phyloP scores from a whole-genome alignment of 495 filamentous ascomycete genomes.

The Neurospora africana region DNA sequence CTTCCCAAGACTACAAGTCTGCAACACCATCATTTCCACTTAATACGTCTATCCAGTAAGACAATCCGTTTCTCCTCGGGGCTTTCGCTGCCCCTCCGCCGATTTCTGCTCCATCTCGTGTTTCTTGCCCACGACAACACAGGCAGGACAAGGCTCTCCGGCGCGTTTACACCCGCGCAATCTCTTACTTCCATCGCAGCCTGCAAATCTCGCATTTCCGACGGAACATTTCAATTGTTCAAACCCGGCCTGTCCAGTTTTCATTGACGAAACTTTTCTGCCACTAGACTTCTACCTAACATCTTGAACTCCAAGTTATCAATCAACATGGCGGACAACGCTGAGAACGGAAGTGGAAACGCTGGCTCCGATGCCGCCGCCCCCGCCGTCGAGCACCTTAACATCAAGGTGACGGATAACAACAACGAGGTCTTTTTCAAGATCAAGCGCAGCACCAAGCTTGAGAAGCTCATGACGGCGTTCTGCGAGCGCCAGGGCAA shows the following conservation, averaged over 20 bases:
- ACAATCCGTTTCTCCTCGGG: not conserved
- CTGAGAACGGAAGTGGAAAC: constrained; percentile 45
- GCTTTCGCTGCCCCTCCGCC: not conserved
- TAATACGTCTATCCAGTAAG: not conserved
- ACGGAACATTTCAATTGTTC: not conserved
- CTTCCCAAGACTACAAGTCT: not conserved
- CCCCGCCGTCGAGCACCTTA: constrained; percentile 67
- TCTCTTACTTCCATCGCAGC: not conserved
- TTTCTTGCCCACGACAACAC: not conserved
- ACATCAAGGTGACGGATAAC: constrained; percentile 99
- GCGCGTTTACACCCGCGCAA: not conserved
- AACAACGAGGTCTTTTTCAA: constrained; percentile 99
- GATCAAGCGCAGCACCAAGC: constrained; percentile 92
- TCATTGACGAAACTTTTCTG: not conserved
- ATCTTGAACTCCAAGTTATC: not conserved
- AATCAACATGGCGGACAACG: constrained; percentile 45
- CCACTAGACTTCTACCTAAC: not conserved
- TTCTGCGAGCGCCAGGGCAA: constrained; percentile 98
- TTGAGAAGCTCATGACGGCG: constrained; percentile 98
- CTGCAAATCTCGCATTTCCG: not conserved
- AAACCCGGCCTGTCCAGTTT: not conserved
- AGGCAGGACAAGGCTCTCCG: not conserved
- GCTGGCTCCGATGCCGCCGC: constrained; percentile 28
- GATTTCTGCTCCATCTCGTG: not conserved
- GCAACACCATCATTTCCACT: not conserved